Percentiles rank a stretch among this genome's conserved stretches.
Conservation (phyloP, 1,284 basidiomycete species). For the Fomitopsis palustris region DNA sequence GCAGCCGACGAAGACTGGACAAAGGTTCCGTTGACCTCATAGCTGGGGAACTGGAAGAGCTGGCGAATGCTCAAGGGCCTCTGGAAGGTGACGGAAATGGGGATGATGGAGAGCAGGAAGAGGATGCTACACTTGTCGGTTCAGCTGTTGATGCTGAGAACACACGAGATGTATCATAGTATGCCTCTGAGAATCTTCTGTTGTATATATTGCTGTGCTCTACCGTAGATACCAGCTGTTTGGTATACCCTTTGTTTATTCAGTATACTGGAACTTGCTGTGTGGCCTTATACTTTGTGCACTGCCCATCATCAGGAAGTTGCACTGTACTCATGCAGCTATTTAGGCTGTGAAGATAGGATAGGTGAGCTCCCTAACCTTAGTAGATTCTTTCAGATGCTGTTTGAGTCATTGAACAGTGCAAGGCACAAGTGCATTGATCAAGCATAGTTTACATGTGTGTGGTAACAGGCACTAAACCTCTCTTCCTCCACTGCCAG, state of each 20-base stretch:
- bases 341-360: no score
- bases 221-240: no score
- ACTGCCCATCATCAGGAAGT: no score
- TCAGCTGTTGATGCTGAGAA: background rate
- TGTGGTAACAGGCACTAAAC: no score
- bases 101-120: background rate
- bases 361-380: no score
- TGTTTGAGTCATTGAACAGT: no score
- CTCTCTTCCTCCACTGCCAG: no score
- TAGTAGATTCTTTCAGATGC: no score
- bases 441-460: no score
- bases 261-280: background rate
- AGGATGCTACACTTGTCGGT: background rate
- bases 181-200: background rate
- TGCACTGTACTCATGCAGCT: no score
- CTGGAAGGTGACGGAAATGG: background rate
- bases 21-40: background rate
- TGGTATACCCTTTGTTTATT: background rate
- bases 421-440: no score
- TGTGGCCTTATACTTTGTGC: background rate
- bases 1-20: background rate
- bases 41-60: background rate
- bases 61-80: background rate
- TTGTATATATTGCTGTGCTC: background rate
- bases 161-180: background rate